These are phyloP conservation scores for Xylaria telfairii DNA, from an alignment of 495 filamentous ascomycete genomes.

Conservation along the genomic window DNA sequence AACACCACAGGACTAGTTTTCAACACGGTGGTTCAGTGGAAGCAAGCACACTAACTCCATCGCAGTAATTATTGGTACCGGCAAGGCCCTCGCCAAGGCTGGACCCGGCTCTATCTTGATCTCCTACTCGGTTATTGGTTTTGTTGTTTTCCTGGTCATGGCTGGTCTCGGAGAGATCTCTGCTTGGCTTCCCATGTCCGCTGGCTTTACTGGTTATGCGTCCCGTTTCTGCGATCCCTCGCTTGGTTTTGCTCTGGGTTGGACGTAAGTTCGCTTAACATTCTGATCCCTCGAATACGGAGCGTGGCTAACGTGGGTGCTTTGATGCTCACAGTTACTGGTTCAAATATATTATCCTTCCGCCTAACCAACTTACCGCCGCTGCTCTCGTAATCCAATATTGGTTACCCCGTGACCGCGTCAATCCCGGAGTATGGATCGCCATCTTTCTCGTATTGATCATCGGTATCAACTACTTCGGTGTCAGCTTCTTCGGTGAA, in stretches of 20 bases:
- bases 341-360: constrained; percentile 73
- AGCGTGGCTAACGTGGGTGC: background rate
- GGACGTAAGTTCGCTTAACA: constrained; percentile 56
- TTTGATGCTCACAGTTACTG: constrained; percentile 59
- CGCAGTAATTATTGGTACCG: constrained; percentile 56
- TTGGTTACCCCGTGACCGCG: constrained; percentile 64
- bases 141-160: constrained; percentile 56
- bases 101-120: constrained; percentile 77
- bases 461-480: constrained; percentile 65
- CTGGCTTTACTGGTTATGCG: constrained; percentile 69
- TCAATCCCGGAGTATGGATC: constrained; percentile 80
- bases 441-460: constrained; percentile 69
- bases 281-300: background rate
- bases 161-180: constrained; percentile 64
- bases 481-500: constrained; percentile 76
- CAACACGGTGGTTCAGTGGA: background rate
- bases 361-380: constrained; percentile 80
- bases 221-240: constrained; percentile 78
- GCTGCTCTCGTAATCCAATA: constrained; percentile 72
- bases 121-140: constrained; percentile 60
- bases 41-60: constrained; percentile 13
- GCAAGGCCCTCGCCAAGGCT: constrained; percentile 65
- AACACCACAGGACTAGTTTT: background rate
- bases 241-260: constrained; percentile 79
- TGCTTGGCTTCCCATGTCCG: constrained; percentile 69